Evolutionary conservation across 1,284 basidiomycete species (phyloP), one percentile per base, ranked within the genome.

Genomic region (Mycena sp.): DNA sequence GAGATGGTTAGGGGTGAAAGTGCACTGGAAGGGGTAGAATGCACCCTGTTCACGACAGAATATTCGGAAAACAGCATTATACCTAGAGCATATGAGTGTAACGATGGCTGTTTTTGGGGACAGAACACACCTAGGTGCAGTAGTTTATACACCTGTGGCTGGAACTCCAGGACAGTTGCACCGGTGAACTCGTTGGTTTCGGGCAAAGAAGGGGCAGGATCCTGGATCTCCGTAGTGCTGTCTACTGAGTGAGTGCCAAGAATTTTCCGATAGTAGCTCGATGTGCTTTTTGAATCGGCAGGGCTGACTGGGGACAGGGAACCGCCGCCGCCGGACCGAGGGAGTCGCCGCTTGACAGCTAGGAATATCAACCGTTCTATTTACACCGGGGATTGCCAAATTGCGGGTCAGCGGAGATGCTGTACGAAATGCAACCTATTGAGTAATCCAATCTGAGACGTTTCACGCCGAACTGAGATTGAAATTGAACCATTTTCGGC

Each of bases 11-110:
- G 28, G 50, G 50, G 50, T 52, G 17, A 53, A 23, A 41, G 40
- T 53, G n/a, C 51, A 53, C 17, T 53, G 40, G 38, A 43, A 53
- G 25, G 51, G 51, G 38, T 43, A 43, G 50, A 52, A 52, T 40
- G 35, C 35, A 40, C 35, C 25, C 35, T 52, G 50, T 52, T 17
- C 38, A 52, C 37, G 35, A 32, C 50, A 52, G 29, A 52, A 52
- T 52, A 52, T 52, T 52, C 50, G 50, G 40, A 52, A 52, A 41
- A 53, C 40, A 52, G 40, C n/a, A 11, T 53, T 41, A 41, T 29
- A 40, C 37, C 50, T 41, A 6, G 50, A 40, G 32, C 32, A 32
- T 32, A 53, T 53, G 51, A 43, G 26, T 53, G 51, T 53, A 30
- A 41, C 25, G 38, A 53, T 53, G 38, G 40, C 40, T 41, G 40